A percentile compares a stretch with the other conserved stretches of the same genome.
These are phyloP conservation scores for Tardiomyces digboiensis DNA, from an alignment of 1,139 yeast genomes.

Conservation along the genomic window DNA sequence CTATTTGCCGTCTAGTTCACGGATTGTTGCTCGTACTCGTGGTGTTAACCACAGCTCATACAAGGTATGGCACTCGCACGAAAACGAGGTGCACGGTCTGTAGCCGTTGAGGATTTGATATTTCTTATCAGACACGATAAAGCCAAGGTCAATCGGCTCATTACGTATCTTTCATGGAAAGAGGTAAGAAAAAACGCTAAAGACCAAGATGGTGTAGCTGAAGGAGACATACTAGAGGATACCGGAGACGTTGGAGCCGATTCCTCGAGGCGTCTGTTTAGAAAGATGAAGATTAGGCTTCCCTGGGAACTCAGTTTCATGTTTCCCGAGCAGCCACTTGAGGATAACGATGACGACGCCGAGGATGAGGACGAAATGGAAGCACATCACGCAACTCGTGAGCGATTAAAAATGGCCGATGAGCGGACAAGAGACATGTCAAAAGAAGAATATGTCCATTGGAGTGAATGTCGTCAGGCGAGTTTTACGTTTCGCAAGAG, in stretches of 20 bases:
- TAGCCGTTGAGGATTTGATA: slow-evolving; percentile 88
- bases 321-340: slow-evolving; percentile 86
- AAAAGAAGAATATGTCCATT: slow-evolving; percentile 92
- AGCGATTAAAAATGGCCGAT: slow-evolving; percentile 85
- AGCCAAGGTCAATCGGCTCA: slow-evolving; percentile 84
- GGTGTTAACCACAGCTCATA: too few species aligned
- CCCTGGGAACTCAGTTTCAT: slow-evolving; percentile 96
- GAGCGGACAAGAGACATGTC: slow-evolving; percentile 93
- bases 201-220: slow-evolving; percentile 78
- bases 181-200: slow-evolving; percentile 96
- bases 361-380: slow-evolving; percentile 82
- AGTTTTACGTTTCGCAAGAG: slow-evolving; percentile 91
- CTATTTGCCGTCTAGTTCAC: too few species aligned
- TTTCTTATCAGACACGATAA: slow-evolving; percentile 87
- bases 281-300: slow-evolving; percentile 70
- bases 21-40: too few species aligned
- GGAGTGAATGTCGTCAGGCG: slow-evolving; percentile 99
- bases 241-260: slow-evolving; percentile 29
- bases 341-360: slow-evolving; percentile 67
- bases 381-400: slow-evolving; percentile 80
- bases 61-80: slow-evolving; percentile 78
- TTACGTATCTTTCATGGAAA: slow-evolving; percentile 94
- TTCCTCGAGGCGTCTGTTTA: slow-evolving; percentile 53
- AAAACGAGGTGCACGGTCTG: slow-evolving; percentile 71
- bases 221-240: slow-evolving; percentile 44